A percentile compares a stretch with the other conserved stretches of the same genome.
These are phyloP conservation scores for Flueggea neowawraea DNA, from an alignment of 441 rosid species.

Conservation along the genomic window DNA sequence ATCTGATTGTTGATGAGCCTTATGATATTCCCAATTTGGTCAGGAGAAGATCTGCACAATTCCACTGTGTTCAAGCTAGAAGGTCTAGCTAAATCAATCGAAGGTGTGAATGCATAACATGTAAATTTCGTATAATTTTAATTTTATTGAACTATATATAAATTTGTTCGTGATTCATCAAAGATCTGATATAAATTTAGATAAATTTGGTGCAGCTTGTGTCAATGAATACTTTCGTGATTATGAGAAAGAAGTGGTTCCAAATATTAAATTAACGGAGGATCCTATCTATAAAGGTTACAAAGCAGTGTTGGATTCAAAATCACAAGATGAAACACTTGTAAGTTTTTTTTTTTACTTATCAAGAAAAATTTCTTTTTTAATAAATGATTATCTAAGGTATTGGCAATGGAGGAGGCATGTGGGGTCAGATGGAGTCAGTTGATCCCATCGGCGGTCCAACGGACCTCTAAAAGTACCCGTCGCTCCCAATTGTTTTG, in stretches of 20 bases:
- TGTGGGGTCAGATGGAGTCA: too few species aligned
- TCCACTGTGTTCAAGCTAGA: slow-evolving; percentile 67
- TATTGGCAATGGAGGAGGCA: too few species aligned
- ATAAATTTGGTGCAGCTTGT: slow-evolving; percentile 46
- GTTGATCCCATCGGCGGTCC: too few species aligned
- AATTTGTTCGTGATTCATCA: too few species aligned
- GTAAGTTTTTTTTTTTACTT: slow-evolving; percentile 30
- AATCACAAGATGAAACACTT: slow-evolving; percentile 77
- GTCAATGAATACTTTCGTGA: slow-evolving; percentile 61
- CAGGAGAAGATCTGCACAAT: slow-evolving; percentile 82
- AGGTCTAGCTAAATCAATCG: slow-evolving; percentile 68
- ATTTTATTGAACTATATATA: not conserved
- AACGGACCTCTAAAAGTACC: too few species aligned
- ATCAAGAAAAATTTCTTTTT: too few species aligned
- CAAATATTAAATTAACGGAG: slow-evolving; percentile 30
- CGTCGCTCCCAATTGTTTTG: too few species aligned
- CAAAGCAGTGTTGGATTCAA: slow-evolving; percentile 82
- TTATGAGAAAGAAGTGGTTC: slow-evolving; percentile 18
- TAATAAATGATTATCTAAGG: too few species aligned
- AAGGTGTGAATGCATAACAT: slow-evolving; percentile 39
- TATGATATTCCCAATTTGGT: slow-evolving; percentile 76
- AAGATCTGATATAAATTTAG: not conserved
- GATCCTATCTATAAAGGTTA: slow-evolving; percentile 76
- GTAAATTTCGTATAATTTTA: not conserved
- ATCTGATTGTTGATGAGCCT: slow-evolving; percentile 73